A percentile compares a stretch with the other conserved stretches of the same genome.
phyloP scores from a whole-genome alignment of 1,284 basidiomycete species.

The Mycena sp. region DNA sequence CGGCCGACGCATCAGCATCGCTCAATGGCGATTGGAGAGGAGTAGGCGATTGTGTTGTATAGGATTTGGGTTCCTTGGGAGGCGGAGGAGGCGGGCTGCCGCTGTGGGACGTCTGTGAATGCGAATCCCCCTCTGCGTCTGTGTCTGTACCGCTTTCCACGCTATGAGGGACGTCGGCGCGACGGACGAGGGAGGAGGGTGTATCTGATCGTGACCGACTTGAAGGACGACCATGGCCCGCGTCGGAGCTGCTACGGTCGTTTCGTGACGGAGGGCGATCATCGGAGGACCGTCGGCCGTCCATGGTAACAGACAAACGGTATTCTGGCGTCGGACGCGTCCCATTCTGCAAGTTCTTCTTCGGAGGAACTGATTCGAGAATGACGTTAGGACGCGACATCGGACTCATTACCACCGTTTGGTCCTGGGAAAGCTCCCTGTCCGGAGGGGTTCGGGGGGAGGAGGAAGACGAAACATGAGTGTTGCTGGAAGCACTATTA shows the following conservation, averaged over 20 bases:
- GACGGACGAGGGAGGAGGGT: slow-evolving; percentile 63
- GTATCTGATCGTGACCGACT: slow-evolving; percentile 54
- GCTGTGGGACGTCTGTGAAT: slow-evolving; percentile 45
- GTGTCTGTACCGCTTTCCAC: slow-evolving; percentile 82
- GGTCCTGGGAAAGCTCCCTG: slow-evolving; percentile 47
- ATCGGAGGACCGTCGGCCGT: slow-evolving; percentile 43
- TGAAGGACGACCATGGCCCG: slow-evolving; percentile 26
- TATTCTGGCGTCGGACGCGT: slow-evolving; percentile 17
- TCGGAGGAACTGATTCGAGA: slow-evolving; percentile 34
- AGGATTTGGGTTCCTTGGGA: slow-evolving; percentile 57
- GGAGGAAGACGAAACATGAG: slow-evolving; percentile 34
- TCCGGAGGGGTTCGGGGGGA: slow-evolving; percentile 33
- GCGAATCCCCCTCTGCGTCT: slow-evolving; percentile 63
- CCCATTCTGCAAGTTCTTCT: slow-evolving; percentile 25
- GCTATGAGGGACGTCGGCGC: slow-evolving; percentile 74
- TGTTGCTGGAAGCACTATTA: slow-evolving; percentile 42
- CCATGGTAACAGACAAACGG: slow-evolving; percentile 36
- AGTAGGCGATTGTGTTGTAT: slow-evolving; percentile 25
- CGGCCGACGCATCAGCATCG: slow-evolving; percentile 28
- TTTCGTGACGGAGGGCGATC: slow-evolving; percentile 35
- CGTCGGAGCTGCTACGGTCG: slow-evolving; percentile 26
- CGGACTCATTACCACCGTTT: slow-evolving; percentile 50
- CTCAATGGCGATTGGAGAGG: slow-evolving; percentile 16
- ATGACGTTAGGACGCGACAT: slow-evolving; percentile 40
- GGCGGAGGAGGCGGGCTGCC: slow-evolving; percentile 55